These are phyloP conservation scores for Schizochytrium sp. DNA, from an alignment of 108 stramenopile genomes.

Conservation along the genomic window DNA sequence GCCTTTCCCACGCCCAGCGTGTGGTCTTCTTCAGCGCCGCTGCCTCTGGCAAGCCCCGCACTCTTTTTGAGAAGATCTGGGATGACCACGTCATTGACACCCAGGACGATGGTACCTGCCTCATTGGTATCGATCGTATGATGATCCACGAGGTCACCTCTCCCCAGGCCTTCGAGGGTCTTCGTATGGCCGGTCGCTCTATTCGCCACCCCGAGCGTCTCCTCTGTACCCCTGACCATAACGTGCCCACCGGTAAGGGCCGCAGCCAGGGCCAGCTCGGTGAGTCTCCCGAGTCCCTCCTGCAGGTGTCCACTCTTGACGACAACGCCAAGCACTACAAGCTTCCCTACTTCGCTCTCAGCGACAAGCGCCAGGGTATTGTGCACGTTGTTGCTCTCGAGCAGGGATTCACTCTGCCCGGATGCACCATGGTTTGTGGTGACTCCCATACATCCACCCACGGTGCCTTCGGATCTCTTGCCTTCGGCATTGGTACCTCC, in stretches of 20 bases:
- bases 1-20: not conserved
- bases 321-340: slow-evolving; percentile 86
- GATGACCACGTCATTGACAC: slow-evolving; percentile 87
- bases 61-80: slow-evolving; percentile 94
- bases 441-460: slow-evolving; percentile 94
- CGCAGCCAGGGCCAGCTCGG: slow-evolving; percentile 76
- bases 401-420: slow-evolving; percentile 94
- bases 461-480: slow-evolving; percentile 92
- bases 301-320: slow-evolving; percentile 83
- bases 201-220: slow-evolving; percentile 93
- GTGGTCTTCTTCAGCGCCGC: not conserved
- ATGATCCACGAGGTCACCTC: slow-evolving; percentile 83
- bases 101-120: slow-evolving; percentile 73
- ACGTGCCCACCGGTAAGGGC: slow-evolving; percentile 84
- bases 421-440: slow-evolving; percentile 89
- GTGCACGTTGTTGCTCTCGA: slow-evolving; percentile 95
- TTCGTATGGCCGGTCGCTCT: slow-evolving; percentile 82
- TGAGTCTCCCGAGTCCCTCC: slow-evolving; percentile 62
- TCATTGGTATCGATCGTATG: slow-evolving; percentile 92
- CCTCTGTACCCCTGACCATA: slow-evolving; percentile 93
- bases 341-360: slow-evolving; percentile 88
- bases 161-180: slow-evolving; percentile 94
- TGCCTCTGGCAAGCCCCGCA: slow-evolving; percentile 63
- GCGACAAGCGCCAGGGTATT: slow-evolving; percentile 92
- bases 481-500: slow-evolving; percentile 94